These are phyloP conservation scores for Amanita rimosa DNA, from an alignment of 768 basidiomycete species.

Conservation along the genomic window DNA sequence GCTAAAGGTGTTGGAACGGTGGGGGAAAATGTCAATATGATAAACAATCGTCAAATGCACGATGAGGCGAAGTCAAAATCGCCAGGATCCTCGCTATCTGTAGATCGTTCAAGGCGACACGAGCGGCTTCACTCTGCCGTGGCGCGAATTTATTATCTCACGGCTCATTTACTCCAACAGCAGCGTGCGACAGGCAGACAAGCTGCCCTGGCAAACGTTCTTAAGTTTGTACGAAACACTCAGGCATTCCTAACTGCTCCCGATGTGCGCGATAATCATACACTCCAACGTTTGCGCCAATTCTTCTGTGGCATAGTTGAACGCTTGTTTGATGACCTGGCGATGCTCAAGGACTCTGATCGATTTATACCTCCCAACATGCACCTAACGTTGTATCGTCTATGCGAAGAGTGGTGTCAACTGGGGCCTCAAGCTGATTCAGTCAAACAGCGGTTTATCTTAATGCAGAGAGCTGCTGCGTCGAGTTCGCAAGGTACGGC, in stretches of 20 bases:
- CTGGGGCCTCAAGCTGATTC: slow-evolving; percentile 64
- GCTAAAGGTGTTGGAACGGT: slow-evolving; percentile 26
- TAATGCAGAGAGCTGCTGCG: slow-evolving; percentile 62
- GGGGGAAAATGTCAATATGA: slow-evolving; percentile 20
- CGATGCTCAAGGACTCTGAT: slow-evolving; percentile 61
- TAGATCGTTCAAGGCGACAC: slow-evolving; percentile 56
- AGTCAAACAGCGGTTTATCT: slow-evolving; percentile 55
- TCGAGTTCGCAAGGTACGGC: slow-evolving; percentile 39
- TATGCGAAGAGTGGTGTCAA: slow-evolving; percentile 93
- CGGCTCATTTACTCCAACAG: slow-evolving; percentile 65
- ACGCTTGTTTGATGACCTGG: slow-evolving; percentile 69
- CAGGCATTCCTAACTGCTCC: slow-evolving; percentile 64
- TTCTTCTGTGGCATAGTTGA: slow-evolving; percentile 90
- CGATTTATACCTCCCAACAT: slow-evolving; percentile 65
- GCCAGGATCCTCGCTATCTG: slow-evolving; percentile 20
- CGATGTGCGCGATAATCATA: slow-evolving; percentile 64
- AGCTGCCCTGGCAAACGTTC: slow-evolving; percentile 64
- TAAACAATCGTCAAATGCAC: slow-evolving; percentile 46
- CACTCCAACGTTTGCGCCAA: slow-evolving; percentile 71
- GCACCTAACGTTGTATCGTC: slow-evolving; percentile 68
- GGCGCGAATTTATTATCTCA: slow-evolving; percentile 81
- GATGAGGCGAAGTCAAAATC: slow-evolving; percentile 49
- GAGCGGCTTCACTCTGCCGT: slow-evolving; percentile 78
- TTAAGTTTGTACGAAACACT: slow-evolving; percentile 81
- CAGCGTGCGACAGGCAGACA: slow-evolving; percentile 59